These are phyloP conservation scores for Claviceps sp. DNA, from an alignment of 2,329 filamentous ascomycete genomes.

Conservation along the genomic window DNA sequence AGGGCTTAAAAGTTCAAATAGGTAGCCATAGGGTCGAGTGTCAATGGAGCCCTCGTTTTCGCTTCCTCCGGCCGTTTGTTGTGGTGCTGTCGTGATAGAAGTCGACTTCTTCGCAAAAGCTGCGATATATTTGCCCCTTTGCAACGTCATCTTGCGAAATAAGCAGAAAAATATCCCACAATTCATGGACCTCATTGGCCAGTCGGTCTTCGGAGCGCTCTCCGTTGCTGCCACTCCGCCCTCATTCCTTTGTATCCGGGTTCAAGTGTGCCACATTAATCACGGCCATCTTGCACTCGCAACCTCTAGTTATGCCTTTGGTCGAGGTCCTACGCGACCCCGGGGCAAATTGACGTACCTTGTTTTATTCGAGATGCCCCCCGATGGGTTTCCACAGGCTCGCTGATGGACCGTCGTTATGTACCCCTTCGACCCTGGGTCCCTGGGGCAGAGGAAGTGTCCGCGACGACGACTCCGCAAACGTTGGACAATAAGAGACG, in stretches of 20 bases:
- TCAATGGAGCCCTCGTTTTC: no score
- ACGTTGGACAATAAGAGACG: constrained; percentile 8
- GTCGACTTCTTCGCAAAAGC: no score
- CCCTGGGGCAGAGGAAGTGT: not conserved
- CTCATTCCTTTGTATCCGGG: not conserved
- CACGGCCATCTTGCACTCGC: not conserved
- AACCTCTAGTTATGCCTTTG: not conserved
- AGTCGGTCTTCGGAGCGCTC: not conserved
- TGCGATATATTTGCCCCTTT: no score
- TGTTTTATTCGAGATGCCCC: not conserved
- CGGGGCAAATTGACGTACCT: not conserved
- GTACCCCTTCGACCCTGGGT: constrained; percentile 1
- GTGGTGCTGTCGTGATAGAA: no score
- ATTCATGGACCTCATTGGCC: not conserved
- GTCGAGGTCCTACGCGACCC: not conserved
- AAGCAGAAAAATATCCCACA: not conserved
- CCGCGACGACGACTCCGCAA: not conserved
- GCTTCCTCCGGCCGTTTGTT: no score
- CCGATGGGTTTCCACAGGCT: not conserved
- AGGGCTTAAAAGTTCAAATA: no score
- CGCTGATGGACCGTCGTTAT: constrained; percentile 4
- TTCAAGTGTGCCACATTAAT: not conserved
- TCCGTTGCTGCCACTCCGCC: not conserved
- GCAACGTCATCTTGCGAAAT: not conserved
- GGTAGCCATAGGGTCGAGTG: no score